Percentiles rank a stretch among this genome's conserved stretches.
Evolutionary conservation across 2,329 filamentous ascomycete genomes (phyloP).

Genomic region (Cytospora mali): DNA sequence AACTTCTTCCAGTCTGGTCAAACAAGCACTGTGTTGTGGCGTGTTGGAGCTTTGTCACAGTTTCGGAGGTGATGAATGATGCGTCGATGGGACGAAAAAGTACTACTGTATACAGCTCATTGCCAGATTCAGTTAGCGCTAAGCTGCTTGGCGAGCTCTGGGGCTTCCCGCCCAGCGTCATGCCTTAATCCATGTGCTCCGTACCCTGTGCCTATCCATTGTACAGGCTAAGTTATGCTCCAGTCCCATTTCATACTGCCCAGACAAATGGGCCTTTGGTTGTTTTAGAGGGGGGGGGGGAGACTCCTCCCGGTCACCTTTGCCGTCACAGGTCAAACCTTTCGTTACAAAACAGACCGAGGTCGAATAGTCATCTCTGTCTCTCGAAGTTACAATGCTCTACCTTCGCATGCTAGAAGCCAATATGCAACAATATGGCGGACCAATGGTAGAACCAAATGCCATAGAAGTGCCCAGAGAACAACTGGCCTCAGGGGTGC

Average conservation of each 20-base stretch:
- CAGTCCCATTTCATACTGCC: no score
- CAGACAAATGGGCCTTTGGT: no score
- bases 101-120: conserved; percentile 2
- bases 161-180: no score
- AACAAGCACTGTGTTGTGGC: background rate
- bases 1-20: background rate
- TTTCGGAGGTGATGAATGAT: background rate
- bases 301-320: background rate
- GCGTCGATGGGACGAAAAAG: background rate
- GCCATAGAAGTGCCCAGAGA: no score
- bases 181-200: background rate
- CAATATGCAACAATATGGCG: no score
- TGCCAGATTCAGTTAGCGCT: conserved; percentile 13
- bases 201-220: background rate
- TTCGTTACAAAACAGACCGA: background rate
- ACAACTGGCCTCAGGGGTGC: no score
- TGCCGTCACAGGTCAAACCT: background rate
- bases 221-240: no score
- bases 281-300: background rate
- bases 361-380: background rate
- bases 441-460: no score
- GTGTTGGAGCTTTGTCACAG: background rate
- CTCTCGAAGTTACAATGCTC: background rate
- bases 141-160: background rate
- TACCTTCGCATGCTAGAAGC: background rate